Evolutionary conservation across 139 green algal genomes (phyloP), one percentile per base, ranked within the genome.

Genomic region (Eudorina sp.): DNA sequence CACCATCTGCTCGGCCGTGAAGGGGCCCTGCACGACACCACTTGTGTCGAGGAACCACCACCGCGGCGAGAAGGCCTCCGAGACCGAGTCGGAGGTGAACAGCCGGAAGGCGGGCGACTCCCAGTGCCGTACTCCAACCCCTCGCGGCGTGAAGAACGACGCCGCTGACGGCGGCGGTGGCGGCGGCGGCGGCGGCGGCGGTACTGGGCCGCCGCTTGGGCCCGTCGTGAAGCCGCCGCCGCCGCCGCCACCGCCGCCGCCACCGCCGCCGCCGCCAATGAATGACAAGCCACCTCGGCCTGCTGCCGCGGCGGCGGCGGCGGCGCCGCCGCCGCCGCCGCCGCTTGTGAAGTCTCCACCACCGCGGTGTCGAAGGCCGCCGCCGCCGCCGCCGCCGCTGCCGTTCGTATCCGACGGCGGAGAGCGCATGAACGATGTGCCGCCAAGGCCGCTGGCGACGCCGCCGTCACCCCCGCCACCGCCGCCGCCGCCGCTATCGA

Each of bases 1-100:
- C 60, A 86, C 80, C 80, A 86, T 86, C 29, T 76, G 80, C 29
- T 86, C 80, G 3, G 80, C 80, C 13, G 80, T 86, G 58, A 77
- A 86, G n/a, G 80, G 80, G 0, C 80, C 80, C 29, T 77, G 80
- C 18, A 86, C 2, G n/a, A n/a, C 21, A 0, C 80, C 80, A 8
- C 27, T 40, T 19, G 40, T 43, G 16, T 86, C 80, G 40, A 86
- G 62, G 5, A 86, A 46, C 80, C 80, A 86, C 80, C 80, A 86
- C 0, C 80, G 80, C 1, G 80, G n/a, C 18, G 27, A 34, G 25
- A 86, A 72, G 25, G 80, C 29, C 80, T 41, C 80, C n/a, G 60
- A 55, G 23, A 86, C 80, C 4, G 60, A 77, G 80, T 86, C 80
- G 3, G 34, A 86, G 1, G 60, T 86, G 80, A 86, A 86, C 4